These are phyloP conservation scores for Russula vinacea DNA, from an alignment of 768 basidiomycete species.

Conservation along the genomic window DNA sequence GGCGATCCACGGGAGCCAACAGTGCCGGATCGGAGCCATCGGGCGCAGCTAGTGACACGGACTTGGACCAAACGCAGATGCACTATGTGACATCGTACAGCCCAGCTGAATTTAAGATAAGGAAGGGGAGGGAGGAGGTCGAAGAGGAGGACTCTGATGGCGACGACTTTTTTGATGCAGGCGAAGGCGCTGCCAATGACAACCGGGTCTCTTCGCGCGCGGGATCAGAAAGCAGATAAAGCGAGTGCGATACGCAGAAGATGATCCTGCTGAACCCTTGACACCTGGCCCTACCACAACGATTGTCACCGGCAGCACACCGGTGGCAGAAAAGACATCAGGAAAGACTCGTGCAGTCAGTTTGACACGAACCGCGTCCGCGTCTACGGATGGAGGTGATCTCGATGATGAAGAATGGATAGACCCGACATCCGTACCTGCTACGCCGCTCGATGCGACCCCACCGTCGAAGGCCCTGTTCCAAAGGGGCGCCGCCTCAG, in stretches of 20 bases:
- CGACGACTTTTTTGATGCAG: slow-evolving; percentile 52
- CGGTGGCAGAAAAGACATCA: slow-evolving; percentile 25
- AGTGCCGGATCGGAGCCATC: slow-evolving; percentile 33
- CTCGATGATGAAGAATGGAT: slow-evolving; percentile 57
- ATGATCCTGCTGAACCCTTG: slow-evolving; percentile 66
- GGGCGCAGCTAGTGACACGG: slow-evolving; percentile 15
- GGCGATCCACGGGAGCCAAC: slow-evolving; percentile 39
- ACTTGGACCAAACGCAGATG: slow-evolving; percentile 47
- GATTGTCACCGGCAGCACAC: slow-evolving; percentile 30
- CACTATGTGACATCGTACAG: slow-evolving; percentile 75
- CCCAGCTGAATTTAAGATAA: slow-evolving; percentile 61
- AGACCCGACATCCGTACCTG: slow-evolving; percentile 54
- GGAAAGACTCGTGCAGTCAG: slow-evolving; percentile 35
- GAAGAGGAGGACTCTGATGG: slow-evolving; percentile 39
- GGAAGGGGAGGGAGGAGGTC: not conserved
- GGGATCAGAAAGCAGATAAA: slow-evolving; percentile 41
- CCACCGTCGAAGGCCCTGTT: slow-evolving; percentile 9
- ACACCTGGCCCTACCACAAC: slow-evolving; percentile 52
- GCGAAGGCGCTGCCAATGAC: slow-evolving; percentile 36
- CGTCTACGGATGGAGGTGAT: slow-evolving; percentile 38
- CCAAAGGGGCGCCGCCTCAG: not conserved
- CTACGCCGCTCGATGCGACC: slow-evolving; percentile 16
- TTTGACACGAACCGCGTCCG: slow-evolving; percentile 37
- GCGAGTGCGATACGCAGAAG: slow-evolving; percentile 67
- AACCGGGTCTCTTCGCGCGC: slow-evolving; percentile 42